phyloP scores from a whole-genome alignment of 2,329 filamentous ascomycete species.

The Rugonectria rugulosa region DNA sequence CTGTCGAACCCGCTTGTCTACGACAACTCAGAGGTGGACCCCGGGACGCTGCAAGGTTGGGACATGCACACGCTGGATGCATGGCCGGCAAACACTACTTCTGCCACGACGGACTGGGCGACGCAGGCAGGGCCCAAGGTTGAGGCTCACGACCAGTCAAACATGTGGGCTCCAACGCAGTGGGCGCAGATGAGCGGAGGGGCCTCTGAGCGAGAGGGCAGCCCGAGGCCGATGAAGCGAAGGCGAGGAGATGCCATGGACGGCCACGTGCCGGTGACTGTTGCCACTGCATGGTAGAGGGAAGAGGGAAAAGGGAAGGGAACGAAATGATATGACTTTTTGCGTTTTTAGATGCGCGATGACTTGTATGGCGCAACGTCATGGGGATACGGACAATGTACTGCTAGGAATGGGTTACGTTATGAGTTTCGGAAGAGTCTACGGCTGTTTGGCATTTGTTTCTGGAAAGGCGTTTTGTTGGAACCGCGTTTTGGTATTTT shows the following conservation, averaged over 20 bases:
- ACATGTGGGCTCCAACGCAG: conserved; percentile 47
- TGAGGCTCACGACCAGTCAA: conserved; percentile 40
- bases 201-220: conserved; percentile 43
- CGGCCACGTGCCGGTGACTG: conserved; percentile 43
- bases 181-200: conserved; percentile 42
- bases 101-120: conserved; percentile 45
- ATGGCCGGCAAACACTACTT: conserved; percentile 40
- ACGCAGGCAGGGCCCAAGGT: conserved; percentile 39
- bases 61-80: conserved; percentile 47
- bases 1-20: conserved; percentile 45
- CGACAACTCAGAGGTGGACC: conserved; percentile 43
- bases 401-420: conserved; percentile 9
- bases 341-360: too few species aligned
- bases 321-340: neutral
- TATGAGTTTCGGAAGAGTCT: conserved; percentile 11
- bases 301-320: neutral
- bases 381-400: conserved; percentile 10
- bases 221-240: conserved; percentile 48
- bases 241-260: conserved; percentile 44
- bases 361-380: conserved; percentile 9
- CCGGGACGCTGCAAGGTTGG: conserved; percentile 45
- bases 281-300: conserved; percentile 41
- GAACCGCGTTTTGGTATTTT: conserved; percentile 6
- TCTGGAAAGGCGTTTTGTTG: conserved; percentile 11
- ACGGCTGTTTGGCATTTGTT: conserved; percentile 6